Evolutionary conservation across 495 filamentous ascomycete species (phyloP).

Genomic region (Penicillium antarcticum): DNA sequence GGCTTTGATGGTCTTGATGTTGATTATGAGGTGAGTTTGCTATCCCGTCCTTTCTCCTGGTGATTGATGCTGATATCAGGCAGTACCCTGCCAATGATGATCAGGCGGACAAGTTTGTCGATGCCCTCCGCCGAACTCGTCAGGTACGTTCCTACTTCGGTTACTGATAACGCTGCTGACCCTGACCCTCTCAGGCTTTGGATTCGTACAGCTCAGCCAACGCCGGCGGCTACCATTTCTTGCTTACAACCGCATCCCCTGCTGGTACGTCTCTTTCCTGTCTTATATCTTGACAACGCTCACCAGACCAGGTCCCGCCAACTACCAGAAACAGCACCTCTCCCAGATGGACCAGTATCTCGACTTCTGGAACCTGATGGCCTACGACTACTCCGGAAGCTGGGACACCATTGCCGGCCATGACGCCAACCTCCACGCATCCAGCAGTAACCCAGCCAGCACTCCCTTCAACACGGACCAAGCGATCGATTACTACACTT

Average conservation of each 20-base stretch:
- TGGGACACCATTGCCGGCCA: slow-evolving; percentile 71
- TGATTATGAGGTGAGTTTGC: slow-evolving; percentile 53
- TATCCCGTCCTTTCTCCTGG: too few relatives aligned
- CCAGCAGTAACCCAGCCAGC: slow-evolving; percentile 43
- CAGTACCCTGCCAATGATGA: slow-evolving; percentile 30
- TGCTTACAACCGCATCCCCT: slow-evolving; percentile 65
- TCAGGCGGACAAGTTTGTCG: slow-evolving; percentile 62
- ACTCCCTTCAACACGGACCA: slow-evolving; percentile 70
- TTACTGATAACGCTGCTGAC: background rate
- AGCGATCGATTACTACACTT: slow-evolving; percentile 61
- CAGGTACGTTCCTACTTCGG: slow-evolving; percentile 13
- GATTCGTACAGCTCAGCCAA: slow-evolving; percentile 56
- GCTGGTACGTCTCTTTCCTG: slow-evolving; percentile 27
- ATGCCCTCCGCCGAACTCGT: slow-evolving; percentile 57
- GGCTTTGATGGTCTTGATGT: slow-evolving; percentile 61
- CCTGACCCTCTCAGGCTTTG: slow-evolving; percentile 38
- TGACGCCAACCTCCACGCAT: slow-evolving; percentile 69
- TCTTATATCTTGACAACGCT: background rate
- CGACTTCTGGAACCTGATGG: slow-evolving; percentile 75
- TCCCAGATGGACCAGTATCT: slow-evolving; percentile 61
- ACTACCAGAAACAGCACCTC: slow-evolving; percentile 62
- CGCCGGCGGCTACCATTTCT: slow-evolving; percentile 52
- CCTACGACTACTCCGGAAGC: slow-evolving; percentile 68
- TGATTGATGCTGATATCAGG: background rate
- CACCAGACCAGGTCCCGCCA: slow-evolving; percentile 43